Evolutionary conservation across 1,284 basidiomycete species (phyloP).

Genomic region (Cystobasidiaceae sp.): DNA sequence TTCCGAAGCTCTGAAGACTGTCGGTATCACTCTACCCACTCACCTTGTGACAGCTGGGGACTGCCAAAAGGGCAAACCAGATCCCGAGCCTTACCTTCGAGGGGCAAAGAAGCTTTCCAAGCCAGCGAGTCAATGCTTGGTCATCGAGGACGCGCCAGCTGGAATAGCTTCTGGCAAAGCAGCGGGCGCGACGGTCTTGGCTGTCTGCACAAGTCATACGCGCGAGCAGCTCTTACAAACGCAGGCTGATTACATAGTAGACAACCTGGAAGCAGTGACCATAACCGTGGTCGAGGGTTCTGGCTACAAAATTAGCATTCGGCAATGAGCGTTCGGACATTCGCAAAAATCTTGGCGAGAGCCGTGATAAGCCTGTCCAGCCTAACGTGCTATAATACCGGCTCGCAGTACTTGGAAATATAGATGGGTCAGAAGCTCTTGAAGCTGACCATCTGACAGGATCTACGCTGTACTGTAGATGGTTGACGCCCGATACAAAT

Average conservation of each 20-base stretch:
- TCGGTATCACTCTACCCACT: conserved; percentile 33
- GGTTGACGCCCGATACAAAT: too few relatives aligned
- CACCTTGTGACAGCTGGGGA: conserved; percentile 66
- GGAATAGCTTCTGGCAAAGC: conserved; percentile 67
- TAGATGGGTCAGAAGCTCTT: too few relatives aligned
- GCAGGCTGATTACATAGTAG: conserved; percentile 13
- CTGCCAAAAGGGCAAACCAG: conserved; percentile 68
- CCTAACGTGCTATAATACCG: too few relatives aligned
- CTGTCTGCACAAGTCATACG: conserved; percentile 72
- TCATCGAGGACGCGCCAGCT: conserved; percentile 77
- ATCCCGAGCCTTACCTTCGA: conserved; percentile 67
- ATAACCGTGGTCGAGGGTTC: neutral
- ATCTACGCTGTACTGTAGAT: too few relatives aligned
- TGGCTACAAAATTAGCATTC: neutral
- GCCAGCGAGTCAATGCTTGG: conserved; percentile 48
- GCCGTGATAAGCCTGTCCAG: too few relatives aligned
- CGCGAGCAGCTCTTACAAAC: conserved; percentile 29
- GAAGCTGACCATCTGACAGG: too few relatives aligned
- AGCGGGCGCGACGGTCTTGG: conserved; percentile 67
- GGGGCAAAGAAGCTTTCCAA: conserved; percentile 43
- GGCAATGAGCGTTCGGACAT: too few relatives aligned
- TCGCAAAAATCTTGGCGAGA: too few relatives aligned
- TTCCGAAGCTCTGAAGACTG: conserved; percentile 36
- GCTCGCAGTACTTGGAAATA: too few relatives aligned
- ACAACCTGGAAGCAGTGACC: conserved; percentile 5